A percentile compares a stretch with the other conserved stretches of the same genome.
Evolutionary conservation across 2,329 filamentous ascomycete genomes (phyloP).

Genomic region (Neopestalotiopsis sp.): DNA sequence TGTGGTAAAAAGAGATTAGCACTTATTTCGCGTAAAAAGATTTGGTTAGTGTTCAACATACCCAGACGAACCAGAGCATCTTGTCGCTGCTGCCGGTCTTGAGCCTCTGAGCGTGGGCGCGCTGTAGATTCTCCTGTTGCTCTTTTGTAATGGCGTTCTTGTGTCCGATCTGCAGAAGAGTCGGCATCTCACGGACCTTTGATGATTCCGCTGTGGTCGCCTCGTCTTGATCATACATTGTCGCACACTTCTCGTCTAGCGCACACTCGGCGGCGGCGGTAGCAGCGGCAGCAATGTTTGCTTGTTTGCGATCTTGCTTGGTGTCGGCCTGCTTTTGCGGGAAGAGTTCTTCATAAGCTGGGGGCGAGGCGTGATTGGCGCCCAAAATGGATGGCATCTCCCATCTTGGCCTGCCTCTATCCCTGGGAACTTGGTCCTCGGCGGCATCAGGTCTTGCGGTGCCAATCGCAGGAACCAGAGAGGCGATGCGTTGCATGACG

Average conservation of each 20-base stretch:
- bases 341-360: constrained; percentile 81
- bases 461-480: constrained; percentile 71
- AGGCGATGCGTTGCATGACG: constrained; percentile 74
- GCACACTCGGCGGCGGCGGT: constrained; percentile 63
- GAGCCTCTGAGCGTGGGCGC: constrained; percentile 65
- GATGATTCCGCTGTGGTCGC: constrained; percentile 36
- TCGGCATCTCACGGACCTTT: constrained; percentile 37
- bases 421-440: constrained; percentile 44
- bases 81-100: constrained; percentile 68
- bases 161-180: constrained; percentile 62
- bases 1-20: constrained; percentile 22
- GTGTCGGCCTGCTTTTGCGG: constrained; percentile 59
- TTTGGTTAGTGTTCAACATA: constrained; percentile 37
- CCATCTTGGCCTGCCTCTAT: constrained; percentile 68
- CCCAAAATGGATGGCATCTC: constrained; percentile 63
- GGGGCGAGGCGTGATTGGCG: constrained; percentile 61
- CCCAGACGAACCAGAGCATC: constrained; percentile 73
- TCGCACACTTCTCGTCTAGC: constrained; percentile 62
- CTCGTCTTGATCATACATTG: constrained; percentile 53
- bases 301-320: constrained; percentile 49
- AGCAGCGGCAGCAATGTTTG: constrained; percentile 51
- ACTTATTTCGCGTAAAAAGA: neutral
- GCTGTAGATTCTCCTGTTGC: constrained; percentile 67
- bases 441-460: constrained; percentile 54
- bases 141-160: constrained; percentile 69